Conservation (phyloP, 108 stramenopile species). For the Aurantiochytrium sp. region DNA sequence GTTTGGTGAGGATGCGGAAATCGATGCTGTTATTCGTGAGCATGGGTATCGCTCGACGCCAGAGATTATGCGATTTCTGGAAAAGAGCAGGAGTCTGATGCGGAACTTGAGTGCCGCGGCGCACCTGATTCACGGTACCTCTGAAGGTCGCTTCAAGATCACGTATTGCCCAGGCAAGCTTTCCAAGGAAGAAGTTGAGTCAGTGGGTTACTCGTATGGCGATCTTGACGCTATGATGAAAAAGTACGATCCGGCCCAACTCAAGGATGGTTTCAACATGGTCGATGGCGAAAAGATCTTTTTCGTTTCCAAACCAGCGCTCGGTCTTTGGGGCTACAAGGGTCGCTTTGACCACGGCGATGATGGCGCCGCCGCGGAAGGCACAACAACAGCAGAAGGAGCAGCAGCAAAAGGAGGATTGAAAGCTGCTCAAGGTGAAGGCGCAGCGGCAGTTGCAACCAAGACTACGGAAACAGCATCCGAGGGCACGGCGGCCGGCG, state of each 20-base stretch:
- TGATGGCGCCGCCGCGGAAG: background rate
- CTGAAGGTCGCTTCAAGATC: conserved; percentile 78
- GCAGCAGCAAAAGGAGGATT: too few species aligned
- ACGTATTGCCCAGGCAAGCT: conserved; percentile 84
- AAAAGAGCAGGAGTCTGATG: conserved; percentile 62
- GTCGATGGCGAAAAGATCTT: conserved; percentile 69
- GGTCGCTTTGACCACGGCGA: conserved; percentile 56
- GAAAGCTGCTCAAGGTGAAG: too few species aligned
- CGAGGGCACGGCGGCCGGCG: background rate
- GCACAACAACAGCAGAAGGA: too few species aligned
- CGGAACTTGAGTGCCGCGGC: conserved; percentile 81
- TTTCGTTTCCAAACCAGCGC: conserved; percentile 82
- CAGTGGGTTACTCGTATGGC: conserved; percentile 71
- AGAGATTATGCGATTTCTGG: conserved; percentile 65
- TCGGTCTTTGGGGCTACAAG: conserved; percentile 81
- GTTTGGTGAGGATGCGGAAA: conserved; percentile 79
- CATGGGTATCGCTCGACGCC: conserved; percentile 84
- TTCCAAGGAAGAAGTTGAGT: conserved; percentile 67
- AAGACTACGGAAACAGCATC: background rate
- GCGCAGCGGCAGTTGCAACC: too few species aligned
- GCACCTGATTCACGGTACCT: conserved; percentile 85
- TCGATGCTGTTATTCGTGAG: conserved; percentile 76
- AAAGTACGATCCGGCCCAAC: conserved; percentile 51
- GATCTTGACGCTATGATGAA: conserved; percentile 57
- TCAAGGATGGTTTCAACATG: conserved; percentile 76